Base-by-base conservation (phyloP, 2,329 filamentous ascomycete species). In the Fusarium equiseti region DNA sequence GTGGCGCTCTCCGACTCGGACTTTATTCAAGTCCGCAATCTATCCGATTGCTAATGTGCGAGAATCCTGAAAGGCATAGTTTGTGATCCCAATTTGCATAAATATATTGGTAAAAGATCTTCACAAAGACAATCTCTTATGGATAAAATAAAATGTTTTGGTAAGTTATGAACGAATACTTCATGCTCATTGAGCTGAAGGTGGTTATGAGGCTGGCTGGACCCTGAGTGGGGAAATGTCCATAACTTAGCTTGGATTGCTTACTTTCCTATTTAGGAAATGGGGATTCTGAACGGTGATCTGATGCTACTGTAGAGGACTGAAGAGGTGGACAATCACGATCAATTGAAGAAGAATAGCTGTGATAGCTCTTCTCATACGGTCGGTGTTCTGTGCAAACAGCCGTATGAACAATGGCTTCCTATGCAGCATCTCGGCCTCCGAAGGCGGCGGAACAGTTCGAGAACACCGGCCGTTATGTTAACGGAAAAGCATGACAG, bases 1-100 rank as follows among this genome's bases (percentile, higher is more conserved):
- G 51, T 58, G 51, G 55, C 65, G 26, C 38, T 27, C 26, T 29
- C 61, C 50, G 32, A 67, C 61, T 20, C 62, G 61, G 63, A 66
- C 54, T 44, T 59, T 29, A n/a, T 13, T 20, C 12, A 48, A 66
- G 63, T 66, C 63, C 61, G 63, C 13, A 24, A 43, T 32, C 49
- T 55, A 38, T 38, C 58, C 52, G 60, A 49, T 27, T 50, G 16
- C 12, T 31, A 49, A 26, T 42, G 32, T 32, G 20, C 31, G 43
- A 32, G 24, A 22, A 31, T 29, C 26, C 38, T 66, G 35, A 35
- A 13, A 46, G 42, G 32, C 68, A 62, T 32, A 13, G 8, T 54
- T 35, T 13, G 11, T 42, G 18, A n/a, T 38, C 35, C 35, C 6
- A 11, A 7, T n/a, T 3, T 7, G 35, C 35, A 38, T 38, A 38